Percentiles rank a stretch among this genome's conserved stretches.
These are phyloP conservation scores for Piloderma croceum DNA, from an alignment of 768 basidiomycete species.

Conservation along the genomic window DNA sequence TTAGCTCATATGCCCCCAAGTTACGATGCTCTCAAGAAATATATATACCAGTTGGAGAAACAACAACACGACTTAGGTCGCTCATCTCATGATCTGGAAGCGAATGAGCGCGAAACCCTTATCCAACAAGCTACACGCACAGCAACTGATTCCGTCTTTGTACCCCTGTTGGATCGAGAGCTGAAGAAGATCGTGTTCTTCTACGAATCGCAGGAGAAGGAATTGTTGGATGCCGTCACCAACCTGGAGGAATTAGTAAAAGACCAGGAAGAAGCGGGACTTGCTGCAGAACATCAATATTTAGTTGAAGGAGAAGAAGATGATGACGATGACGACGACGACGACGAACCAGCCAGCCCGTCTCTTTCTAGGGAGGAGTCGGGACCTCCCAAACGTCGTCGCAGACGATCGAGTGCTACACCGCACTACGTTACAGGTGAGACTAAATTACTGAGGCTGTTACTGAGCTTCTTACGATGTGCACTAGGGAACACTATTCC, in stretches of 20 bases:
- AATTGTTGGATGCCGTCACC: slow-evolving; percentile 56
- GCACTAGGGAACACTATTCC: slow-evolving; percentile 4
- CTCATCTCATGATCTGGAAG: slow-evolving; percentile 49
- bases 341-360: slow-evolving; percentile 29
- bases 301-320: slow-evolving; percentile 43
- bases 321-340: slow-evolving; percentile 56
- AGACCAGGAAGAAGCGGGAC: slow-evolving; percentile 56
- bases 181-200: slow-evolving; percentile 75
- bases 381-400: slow-evolving; percentile 24
- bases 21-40: slow-evolving; percentile 82
- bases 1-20: slow-evolving; percentile 29
- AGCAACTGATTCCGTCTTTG: slow-evolving; percentile 56
- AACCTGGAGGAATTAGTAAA: slow-evolving; percentile 53
- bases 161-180: slow-evolving; percentile 74
- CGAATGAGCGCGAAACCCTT: slow-evolving; percentile 55
- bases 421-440: no score
- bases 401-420: slow-evolving; percentile 30
- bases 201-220: slow-evolving; percentile 72
- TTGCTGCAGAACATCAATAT: slow-evolving; percentile 46
- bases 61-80: slow-evolving; percentile 47
- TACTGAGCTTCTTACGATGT: neutral
- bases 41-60: slow-evolving; percentile 83
- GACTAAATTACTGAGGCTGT: no score
- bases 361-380: slow-evolving; percentile 23
- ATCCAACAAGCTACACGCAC: slow-evolving; percentile 34